Percentiles rank a stretch among this genome's conserved stretches.
These are phyloP conservation scores for Polyporus tsugae DNA, from an alignment of 1,284 basidiomycete genomes.

Conservation along the genomic window DNA sequence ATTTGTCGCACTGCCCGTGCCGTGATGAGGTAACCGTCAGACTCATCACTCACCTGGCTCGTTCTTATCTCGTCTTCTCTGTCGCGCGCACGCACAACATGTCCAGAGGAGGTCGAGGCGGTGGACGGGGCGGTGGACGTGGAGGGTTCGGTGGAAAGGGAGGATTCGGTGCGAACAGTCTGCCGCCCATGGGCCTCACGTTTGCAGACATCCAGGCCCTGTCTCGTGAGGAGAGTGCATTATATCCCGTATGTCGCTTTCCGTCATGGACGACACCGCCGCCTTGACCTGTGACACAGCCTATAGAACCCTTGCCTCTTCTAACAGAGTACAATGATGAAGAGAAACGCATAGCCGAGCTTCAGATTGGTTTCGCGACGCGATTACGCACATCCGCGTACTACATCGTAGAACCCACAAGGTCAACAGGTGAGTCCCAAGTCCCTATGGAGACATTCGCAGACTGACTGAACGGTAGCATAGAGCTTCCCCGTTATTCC, in stretches of 20 bases:
- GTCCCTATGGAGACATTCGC: neutral
- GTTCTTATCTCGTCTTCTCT: conserved; percentile 2
- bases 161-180: conserved; percentile 47
- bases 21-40: neutral
- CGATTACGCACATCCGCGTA: conserved; percentile 74
- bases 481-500: conserved; percentile 79
- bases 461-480: conserved; percentile 28
- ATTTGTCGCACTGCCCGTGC: conserved; percentile 21
- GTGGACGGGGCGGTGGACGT: conserved; percentile 59
- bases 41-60: conserved; percentile 3
- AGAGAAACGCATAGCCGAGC: conserved; percentile 68
- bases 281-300: conserved; percentile 46
- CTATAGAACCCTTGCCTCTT: conserved; percentile 66
- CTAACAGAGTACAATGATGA: conserved; percentile 68
- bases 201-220: conserved; percentile 80
- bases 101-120: conserved; percentile 65
- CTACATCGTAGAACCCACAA: conserved; percentile 75
- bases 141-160: conserved; percentile 61
- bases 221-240: conserved; percentile 74
- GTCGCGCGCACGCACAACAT: conserved; percentile 45
- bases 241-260: conserved; percentile 74
- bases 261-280: conserved; percentile 9
- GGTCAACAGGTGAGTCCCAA: conserved; percentile 62
- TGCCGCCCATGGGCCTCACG: conserved; percentile 80
- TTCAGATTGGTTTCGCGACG: conserved; percentile 71